phyloP scores from a whole-genome alignment of 1,284 basidiomycete species.

The Cronartium ribicola region DNA sequence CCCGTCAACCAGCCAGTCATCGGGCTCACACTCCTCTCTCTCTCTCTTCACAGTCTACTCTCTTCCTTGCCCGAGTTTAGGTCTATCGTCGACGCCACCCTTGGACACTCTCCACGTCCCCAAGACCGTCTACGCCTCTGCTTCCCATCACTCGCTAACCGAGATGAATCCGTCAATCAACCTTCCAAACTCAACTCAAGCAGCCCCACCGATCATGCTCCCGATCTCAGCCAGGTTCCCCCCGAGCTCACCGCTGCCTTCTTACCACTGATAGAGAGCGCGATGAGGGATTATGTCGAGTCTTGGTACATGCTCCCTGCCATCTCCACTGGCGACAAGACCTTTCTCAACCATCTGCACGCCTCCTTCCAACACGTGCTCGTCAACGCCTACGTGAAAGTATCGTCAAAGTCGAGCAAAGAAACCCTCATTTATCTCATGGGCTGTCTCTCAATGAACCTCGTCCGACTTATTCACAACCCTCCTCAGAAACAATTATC shows the following conservation, averaged over 20 bases:
- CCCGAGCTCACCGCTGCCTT: slow-evolving; percentile 7
- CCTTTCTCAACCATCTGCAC: slow-evolving; percentile 28
- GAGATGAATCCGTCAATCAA: background rate
- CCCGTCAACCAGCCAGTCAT: background rate
- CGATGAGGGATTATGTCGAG: slow-evolving; percentile 22
- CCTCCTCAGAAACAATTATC: slow-evolving; percentile 10
- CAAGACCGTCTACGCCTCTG: slow-evolving; percentile 12
- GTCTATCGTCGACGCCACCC: slow-evolving; percentile 22
- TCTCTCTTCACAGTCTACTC: slow-evolving; percentile 9
- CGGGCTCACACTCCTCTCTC: background rate
- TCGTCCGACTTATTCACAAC: slow-evolving; percentile 29
- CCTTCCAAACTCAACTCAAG: background rate
- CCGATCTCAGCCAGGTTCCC: slow-evolving; percentile 21
- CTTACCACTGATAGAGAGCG: slow-evolving; percentile 19
- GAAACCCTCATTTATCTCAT: slow-evolving; percentile 36
- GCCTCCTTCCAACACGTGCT: slow-evolving; percentile 27
- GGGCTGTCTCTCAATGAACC: slow-evolving; percentile 39
- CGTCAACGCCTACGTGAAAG: slow-evolving; percentile 16
- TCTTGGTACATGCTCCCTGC: slow-evolving; percentile 31
- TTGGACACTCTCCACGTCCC: slow-evolving; percentile 10
- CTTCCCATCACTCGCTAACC: slow-evolving; percentile 9
- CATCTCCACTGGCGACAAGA: slow-evolving; percentile 31
- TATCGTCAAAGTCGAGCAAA: slow-evolving; percentile 29
- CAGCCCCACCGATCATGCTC: background rate
- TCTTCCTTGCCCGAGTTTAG: slow-evolving; percentile 39